Conservation (phyloP, 768 basidiomycete genomes). For the Brasilioporus rufonigricans region DNA sequence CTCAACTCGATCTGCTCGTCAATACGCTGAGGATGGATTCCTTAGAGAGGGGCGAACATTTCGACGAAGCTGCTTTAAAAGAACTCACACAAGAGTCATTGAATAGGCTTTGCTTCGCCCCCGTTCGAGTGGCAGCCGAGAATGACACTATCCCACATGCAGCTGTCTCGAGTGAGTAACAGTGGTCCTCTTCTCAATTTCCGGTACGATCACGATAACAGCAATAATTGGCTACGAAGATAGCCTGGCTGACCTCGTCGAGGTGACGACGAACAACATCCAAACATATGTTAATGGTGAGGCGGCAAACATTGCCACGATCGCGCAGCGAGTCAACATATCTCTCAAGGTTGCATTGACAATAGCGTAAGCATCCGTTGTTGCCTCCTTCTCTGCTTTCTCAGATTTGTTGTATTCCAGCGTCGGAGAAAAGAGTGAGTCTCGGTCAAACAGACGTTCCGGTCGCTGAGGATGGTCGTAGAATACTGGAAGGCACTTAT, state of each 20-base stretch:
- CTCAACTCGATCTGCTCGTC: conserved; percentile 7
- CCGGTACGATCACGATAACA: not conserved
- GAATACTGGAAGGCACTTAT: not conserved
- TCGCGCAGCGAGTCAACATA: not conserved
- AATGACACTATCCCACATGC: not conserved
- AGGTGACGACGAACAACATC: not conserved
- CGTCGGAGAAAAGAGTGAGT: not conserved
- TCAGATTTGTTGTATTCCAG: not conserved
- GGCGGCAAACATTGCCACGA: not conserved
- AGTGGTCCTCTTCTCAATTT: not conserved
- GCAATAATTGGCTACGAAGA: not conserved
- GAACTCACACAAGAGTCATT: not conserved
- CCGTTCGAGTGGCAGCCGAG: not conserved
- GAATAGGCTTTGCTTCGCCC: not conserved
- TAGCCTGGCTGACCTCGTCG: not conserved
- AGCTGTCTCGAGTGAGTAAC: conserved; percentile 1
- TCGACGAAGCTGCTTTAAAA: not conserved
- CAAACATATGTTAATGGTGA: not conserved
- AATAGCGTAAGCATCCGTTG: not conserved
- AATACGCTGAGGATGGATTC: not conserved
- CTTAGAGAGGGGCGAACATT: not conserved
- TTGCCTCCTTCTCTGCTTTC: not conserved
- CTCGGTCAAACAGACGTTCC: not conserved
- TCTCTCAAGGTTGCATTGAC: not conserved
- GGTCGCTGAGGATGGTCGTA: not conserved